Conservation (phyloP, 176 grass and related monocot genomes). For the Hyparrhenia diplandra region DNA sequence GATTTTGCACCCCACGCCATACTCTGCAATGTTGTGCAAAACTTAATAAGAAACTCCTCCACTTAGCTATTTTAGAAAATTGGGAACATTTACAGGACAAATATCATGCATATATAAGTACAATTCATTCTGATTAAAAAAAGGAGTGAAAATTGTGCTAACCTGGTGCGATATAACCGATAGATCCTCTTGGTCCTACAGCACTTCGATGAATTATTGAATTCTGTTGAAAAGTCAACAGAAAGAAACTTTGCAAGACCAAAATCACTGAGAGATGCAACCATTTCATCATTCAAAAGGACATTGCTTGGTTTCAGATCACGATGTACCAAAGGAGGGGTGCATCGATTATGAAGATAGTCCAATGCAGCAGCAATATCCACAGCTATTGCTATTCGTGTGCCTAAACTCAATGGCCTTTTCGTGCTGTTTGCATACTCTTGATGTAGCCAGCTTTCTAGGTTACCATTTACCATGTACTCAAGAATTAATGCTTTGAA, state of each 20-base stretch:
- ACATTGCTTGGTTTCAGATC: constrained; percentile 13
- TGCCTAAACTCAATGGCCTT: constrained; percentile 2
- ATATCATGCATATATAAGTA: neutral
- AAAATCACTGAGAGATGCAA: neutral
- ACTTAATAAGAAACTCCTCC: neutral
- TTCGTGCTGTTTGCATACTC: too few species aligned
- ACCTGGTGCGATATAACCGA: constrained; percentile 23
- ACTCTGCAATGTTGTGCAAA: constrained; percentile 8
- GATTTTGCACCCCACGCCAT: constrained; percentile 13
- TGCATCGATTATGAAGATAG: constrained; percentile 26
- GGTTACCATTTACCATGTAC: too few species aligned
- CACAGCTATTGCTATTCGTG: constrained; percentile 26
- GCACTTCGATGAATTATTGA: neutral
- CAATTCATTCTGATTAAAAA: neutral
- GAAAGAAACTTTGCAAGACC: constrained; percentile 6
- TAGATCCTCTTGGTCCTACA: neutral
- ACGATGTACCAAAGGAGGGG: constrained; percentile 22
- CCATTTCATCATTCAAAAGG: constrained; percentile 9
- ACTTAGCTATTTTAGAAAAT: neutral
- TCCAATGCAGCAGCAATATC: too few species aligned
- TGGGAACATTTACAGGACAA: neutral
- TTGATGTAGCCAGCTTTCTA: too few species aligned
- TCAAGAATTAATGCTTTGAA: too few species aligned
- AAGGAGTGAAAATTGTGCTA: neutral
- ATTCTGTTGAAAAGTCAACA: neutral